Percentiles rank a stretch among this genome's conserved stretches.
These are phyloP conservation scores for Nakazawaea laoshanensis DNA, from an alignment of 805 yeast genomes.

Conservation along the genomic window DNA sequence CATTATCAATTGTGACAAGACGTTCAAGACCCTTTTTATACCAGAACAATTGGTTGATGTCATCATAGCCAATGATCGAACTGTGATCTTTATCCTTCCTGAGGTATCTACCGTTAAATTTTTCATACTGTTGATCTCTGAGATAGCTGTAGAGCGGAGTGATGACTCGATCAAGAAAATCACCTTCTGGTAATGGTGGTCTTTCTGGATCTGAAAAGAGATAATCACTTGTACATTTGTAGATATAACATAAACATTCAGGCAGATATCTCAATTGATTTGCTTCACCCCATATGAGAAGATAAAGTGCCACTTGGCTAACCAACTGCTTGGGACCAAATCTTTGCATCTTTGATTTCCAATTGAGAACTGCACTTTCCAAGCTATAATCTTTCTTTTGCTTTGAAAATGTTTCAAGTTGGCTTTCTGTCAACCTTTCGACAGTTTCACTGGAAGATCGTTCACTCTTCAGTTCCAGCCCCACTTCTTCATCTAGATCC, in stretches of 20 bases:
- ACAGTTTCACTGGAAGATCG: slow-evolving; percentile 1
- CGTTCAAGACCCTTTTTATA: slow-evolving; percentile 25
- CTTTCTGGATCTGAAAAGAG: slow-evolving; percentile 26
- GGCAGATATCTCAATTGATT: slow-evolving; percentile 51
- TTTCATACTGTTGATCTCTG: slow-evolving; percentile 54
- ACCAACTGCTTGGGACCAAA: slow-evolving; percentile 49
- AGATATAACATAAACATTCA: slow-evolving; percentile 44
- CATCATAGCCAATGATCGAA: slow-evolving; percentile 50
- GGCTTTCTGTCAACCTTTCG: slow-evolving; percentile 40
- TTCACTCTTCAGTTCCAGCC: slow-evolving; percentile 34
- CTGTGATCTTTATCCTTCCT: slow-evolving; percentile 66
- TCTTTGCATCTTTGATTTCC: slow-evolving; percentile 59
- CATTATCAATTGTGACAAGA: slow-evolving; percentile 25
- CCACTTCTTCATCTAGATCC: slow-evolving; percentile 64
- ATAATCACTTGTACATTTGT: slow-evolving; percentile 46
- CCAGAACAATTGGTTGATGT: slow-evolving; percentile 46
- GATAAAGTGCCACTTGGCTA: slow-evolving; percentile 54
- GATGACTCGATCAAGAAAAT: slow-evolving; percentile 30
- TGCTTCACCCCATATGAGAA: slow-evolving; percentile 72
- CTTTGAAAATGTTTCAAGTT: slow-evolving; percentile 28
- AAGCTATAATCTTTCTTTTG: slow-evolving; percentile 29
- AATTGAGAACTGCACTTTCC: slow-evolving; percentile 75
- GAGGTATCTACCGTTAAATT: slow-evolving; percentile 41
- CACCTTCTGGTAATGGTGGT: slow-evolving; percentile 13
- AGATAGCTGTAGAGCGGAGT: slow-evolving; percentile 49